Conservation (phyloP, 1,284 basidiomycete genomes). For the Cutaneotrichosporon mucoides region DNA sequence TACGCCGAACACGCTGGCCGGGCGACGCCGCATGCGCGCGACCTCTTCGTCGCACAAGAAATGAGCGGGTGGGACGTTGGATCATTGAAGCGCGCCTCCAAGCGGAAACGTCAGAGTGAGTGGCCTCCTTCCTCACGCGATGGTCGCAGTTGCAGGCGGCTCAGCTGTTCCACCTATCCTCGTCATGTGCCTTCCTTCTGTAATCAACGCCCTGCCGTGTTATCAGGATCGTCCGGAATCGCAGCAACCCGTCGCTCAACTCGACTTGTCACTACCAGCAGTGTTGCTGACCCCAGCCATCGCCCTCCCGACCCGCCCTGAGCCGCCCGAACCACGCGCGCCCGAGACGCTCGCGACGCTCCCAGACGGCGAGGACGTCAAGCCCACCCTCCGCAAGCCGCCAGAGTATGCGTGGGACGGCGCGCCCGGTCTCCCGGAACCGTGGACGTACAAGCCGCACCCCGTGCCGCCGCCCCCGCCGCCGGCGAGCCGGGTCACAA, state of each 20-base stretch:
- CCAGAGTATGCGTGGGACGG: slow-evolving; percentile 34
- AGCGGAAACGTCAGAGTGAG: slow-evolving; percentile 27
- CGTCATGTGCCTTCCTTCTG: too few relatives aligned
- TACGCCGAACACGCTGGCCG: slow-evolving; percentile 33
- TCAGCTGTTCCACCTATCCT: too few relatives aligned
- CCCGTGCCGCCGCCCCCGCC: slow-evolving; percentile 4
- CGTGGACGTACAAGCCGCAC: slow-evolving; percentile 35
- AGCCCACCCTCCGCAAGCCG: slow-evolving; percentile 3
- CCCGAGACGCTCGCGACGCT: slow-evolving; percentile 10
- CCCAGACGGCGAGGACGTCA: slow-evolving; percentile 12
- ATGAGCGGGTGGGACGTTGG: slow-evolving; percentile 20
- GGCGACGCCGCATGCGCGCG: slow-evolving; percentile 23
- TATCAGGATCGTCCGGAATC: too few relatives aligned
- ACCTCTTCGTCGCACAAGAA: slow-evolving; percentile 32
- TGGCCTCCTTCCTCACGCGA: neutral
- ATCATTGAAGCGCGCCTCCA: slow-evolving; percentile 27
- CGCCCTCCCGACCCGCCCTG: neutral
- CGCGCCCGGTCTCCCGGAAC: slow-evolving; percentile 31
- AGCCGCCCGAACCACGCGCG: slow-evolving; percentile 6
- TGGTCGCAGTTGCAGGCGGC: too few relatives aligned
- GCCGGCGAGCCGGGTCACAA: slow-evolving; percentile 25
- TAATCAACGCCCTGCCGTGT: too few relatives aligned
- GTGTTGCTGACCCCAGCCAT: neutral
- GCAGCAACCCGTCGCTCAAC: too few relatives aligned
- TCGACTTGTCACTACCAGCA: too few relatives aligned